Percentiles rank a stretch among this genome's conserved stretches.
phyloP scores from a whole-genome alignment of 129 eudicot genomes.

The Flaveria linearis region DNA sequence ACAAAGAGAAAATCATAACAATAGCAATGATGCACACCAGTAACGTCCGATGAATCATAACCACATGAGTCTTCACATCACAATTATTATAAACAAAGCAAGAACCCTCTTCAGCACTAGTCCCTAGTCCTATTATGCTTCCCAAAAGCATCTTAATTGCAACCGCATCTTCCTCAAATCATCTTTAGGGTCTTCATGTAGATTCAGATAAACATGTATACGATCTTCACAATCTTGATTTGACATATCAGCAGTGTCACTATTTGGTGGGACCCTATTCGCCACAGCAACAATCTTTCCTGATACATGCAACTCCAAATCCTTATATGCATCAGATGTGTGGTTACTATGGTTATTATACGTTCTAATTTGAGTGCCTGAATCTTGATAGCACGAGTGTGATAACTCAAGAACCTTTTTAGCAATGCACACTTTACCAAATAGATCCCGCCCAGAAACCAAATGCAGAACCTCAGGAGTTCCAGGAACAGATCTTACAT shows the following conservation, averaged over 20 bases:
- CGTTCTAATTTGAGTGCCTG: slow-evolving; percentile 6
- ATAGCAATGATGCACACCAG: slow-evolving; percentile 52
- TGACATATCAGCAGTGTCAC: slow-evolving; percentile 15
- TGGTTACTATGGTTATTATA: neutral
- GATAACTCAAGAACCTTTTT: slow-evolving; percentile 59
- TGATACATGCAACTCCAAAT: slow-evolving; percentile 73
- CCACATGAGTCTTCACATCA: slow-evolving; percentile 66
- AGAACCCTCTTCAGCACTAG: slow-evolving; percentile 77
- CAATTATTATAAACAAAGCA: slow-evolving; percentile 56
- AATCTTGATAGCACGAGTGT: slow-evolving; percentile 29
- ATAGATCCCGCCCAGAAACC: slow-evolving; percentile 83
- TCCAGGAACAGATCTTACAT: slow-evolving; percentile 67
- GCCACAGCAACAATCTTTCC: slow-evolving; percentile 88
- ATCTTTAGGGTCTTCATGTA: slow-evolving; percentile 40
- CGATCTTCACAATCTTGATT: slow-evolving; percentile 57
- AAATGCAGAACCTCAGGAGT: slow-evolving; percentile 85
- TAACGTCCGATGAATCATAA: slow-evolving; percentile 87
- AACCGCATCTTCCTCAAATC: slow-evolving; percentile 34
- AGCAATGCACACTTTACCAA: slow-evolving; percentile 78
- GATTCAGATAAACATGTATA: slow-evolving; percentile 66
- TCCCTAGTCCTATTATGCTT: slow-evolving; percentile 72
- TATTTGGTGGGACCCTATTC: slow-evolving; percentile 60
- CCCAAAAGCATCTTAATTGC: slow-evolving; percentile 58
- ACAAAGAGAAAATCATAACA: neutral
- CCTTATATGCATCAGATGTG: slow-evolving; percentile 69